Conservation (phyloP, 768 basidiomycete species). For the Tylopilus sp. region DNA sequence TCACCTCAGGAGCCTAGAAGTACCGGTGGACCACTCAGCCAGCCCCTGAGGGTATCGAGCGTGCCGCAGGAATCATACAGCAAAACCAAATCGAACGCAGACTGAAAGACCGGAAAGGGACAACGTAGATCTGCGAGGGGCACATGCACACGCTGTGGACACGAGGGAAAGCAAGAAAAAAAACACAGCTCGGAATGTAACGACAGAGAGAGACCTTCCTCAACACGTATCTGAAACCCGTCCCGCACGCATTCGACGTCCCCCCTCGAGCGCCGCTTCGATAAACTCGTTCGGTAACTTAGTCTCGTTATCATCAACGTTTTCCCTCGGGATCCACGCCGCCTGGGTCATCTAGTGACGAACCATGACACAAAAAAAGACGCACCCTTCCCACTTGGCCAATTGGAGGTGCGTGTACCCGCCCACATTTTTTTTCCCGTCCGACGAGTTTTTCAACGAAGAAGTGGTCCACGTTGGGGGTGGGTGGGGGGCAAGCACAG, state of each 20-base stretch:
- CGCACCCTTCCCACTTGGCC: slow-evolving; percentile 34
- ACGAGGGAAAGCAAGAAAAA: neutral
- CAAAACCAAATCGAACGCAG: too few relatives aligned
- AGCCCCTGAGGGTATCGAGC: too few relatives aligned
- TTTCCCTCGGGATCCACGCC: slow-evolving; percentile 30
- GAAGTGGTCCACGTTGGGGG: slow-evolving; percentile 9
- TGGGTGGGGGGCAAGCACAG: slow-evolving; percentile 16
- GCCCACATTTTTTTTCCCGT: slow-evolving; percentile 17
- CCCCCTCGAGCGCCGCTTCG: slow-evolving; percentile 16
- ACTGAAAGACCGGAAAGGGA: too few relatives aligned
- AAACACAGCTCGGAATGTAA: neutral
- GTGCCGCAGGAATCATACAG: too few relatives aligned
- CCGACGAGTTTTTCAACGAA: slow-evolving; percentile 31
- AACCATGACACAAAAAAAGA: neutral
- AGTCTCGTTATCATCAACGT: slow-evolving; percentile 17
- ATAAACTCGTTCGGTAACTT: slow-evolving; percentile 17
- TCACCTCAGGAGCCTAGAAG: too few relatives aligned
- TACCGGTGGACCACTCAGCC: too few relatives aligned
- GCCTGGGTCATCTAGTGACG: slow-evolving; percentile 24
- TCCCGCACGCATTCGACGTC: slow-evolving; percentile 14
- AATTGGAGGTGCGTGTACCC: slow-evolving; percentile 22
- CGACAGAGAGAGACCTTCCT: neutral
- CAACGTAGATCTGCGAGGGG: neutral
- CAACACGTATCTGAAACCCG: neutral
- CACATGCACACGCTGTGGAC: neutral